phyloP scores from a whole-genome alignment of 208 protist species.

The Leishmania major region DNA sequence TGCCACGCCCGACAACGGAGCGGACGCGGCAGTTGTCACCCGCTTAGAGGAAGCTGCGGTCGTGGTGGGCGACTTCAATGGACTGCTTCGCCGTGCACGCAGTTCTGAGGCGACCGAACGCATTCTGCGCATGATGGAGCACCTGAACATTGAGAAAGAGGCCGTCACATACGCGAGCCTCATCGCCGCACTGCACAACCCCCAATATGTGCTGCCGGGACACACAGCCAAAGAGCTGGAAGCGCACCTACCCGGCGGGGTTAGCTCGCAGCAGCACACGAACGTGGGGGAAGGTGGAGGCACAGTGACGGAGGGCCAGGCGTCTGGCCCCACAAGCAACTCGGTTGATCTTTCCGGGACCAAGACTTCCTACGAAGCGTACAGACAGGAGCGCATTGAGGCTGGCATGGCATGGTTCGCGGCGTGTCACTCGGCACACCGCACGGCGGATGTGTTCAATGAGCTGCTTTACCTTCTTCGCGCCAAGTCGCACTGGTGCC shows the following conservation, averaged over 20 bases:
- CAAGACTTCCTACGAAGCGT: constrained; percentile 58
- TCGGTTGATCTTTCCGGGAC: background rate
- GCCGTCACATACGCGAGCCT: constrained; percentile 58
- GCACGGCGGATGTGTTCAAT: constrained; percentile 72
- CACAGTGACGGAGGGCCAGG: background rate
- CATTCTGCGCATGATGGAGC: constrained; percentile 72
- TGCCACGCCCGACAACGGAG: background rate
- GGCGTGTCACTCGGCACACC: constrained; percentile 40
- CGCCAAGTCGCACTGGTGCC: constrained; percentile 34
- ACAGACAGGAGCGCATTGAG: constrained; percentile 55
- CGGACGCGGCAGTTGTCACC: background rate
- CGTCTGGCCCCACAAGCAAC: background rate
- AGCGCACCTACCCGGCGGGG: constrained; percentile 10
- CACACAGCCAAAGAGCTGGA: constrained; percentile 31
- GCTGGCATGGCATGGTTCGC: constrained; percentile 61
- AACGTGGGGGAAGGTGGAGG: background rate
- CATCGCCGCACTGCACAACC: constrained; percentile 72
- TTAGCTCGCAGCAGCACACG: background rate
- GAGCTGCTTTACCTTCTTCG: constrained; percentile 77
- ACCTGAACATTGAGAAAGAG: constrained; percentile 40
- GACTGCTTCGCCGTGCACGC: constrained; percentile 58
- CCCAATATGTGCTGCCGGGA: constrained; percentile 54
- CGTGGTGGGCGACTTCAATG: constrained; percentile 79
- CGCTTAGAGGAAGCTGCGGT: constrained; percentile 10
- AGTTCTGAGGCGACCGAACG: constrained; percentile 42